Evolutionary conservation across 805 yeast species (phyloP).

Genomic region (Myxozyma geophila): DNA sequence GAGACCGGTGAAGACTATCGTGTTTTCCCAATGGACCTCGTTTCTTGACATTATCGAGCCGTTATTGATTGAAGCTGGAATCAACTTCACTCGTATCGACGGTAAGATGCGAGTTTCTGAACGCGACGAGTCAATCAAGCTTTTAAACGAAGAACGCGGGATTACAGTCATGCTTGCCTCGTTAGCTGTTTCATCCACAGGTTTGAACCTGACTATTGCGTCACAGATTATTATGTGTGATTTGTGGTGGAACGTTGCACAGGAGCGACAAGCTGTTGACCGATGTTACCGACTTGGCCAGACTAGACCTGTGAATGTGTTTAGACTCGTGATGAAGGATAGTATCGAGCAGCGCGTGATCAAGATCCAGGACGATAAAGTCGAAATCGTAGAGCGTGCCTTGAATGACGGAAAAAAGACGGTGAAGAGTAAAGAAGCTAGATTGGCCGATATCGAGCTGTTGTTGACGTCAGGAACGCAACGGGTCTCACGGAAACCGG

Average conservation of each 20-base stretch:
- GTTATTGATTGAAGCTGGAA: constrained; percentile 55
- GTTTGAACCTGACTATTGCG: constrained; percentile 92
- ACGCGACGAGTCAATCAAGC: constrained; percentile 65
- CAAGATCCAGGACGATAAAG: constrained; percentile 76
- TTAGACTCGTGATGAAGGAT: constrained; percentile 66
- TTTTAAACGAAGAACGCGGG: constrained; percentile 62
- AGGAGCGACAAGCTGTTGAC: constrained; percentile 96
- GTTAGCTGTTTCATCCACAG: constrained; percentile 92
- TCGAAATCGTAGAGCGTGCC: constrained; percentile 78
- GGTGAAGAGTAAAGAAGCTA: constrained; percentile 25
- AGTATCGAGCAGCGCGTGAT: constrained; percentile 92
- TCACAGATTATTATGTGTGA: constrained; percentile 89
- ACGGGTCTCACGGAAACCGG: constrained; percentile 11
- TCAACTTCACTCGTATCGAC: constrained; percentile 62
- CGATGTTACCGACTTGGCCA: constrained; percentile 96
- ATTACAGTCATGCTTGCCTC: constrained; percentile 72
- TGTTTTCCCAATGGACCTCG: constrained; percentile 85
- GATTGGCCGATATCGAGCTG: constrained; percentile 28
- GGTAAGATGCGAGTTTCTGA: constrained; percentile 77
- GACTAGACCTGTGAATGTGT: constrained; percentile 71
- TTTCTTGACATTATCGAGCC: constrained; percentile 68
- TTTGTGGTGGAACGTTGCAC: constrained; percentile 98
- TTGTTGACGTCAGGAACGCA: constrained; percentile 19
- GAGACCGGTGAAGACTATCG: constrained; percentile 58
- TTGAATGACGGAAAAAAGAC: constrained; percentile 59